Percentiles rank a stretch among this genome's conserved stretches.
These are phyloP conservation scores for Cutaneotrichosporon cyanovorans DNA, from an alignment of 1,284 basidiomycete species.

Conservation along the genomic window DNA sequence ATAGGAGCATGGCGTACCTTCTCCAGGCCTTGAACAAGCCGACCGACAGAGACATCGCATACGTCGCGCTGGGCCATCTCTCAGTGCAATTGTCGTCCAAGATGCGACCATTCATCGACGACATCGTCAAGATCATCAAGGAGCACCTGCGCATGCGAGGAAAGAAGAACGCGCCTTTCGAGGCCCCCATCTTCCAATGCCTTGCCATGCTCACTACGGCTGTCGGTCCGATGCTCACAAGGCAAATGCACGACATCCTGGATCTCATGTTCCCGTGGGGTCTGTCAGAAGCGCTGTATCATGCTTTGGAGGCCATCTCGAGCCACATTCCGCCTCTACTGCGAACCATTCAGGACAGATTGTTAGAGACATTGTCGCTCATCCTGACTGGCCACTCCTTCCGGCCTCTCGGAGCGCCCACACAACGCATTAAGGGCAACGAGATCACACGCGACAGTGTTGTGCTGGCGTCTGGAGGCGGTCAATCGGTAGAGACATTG, in stretches of 20 bases:
- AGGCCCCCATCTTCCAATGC: conserved; percentile 96
- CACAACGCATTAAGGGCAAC: conserved; percentile 34
- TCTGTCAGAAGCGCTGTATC: conserved; percentile 77
- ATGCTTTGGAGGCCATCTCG: conserved; percentile 80
- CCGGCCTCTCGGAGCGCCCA: conserved; percentile 68
- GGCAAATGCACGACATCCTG: conserved; percentile 90
- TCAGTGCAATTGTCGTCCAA: conserved; percentile 84
- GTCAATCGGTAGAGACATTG: conserved; percentile 65
- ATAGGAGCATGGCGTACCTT: conserved; percentile 85
- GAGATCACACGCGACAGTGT: conserved; percentile 54
- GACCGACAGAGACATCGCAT: conserved; percentile 85
- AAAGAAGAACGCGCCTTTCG: conserved; percentile 85
- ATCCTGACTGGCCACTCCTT: conserved; percentile 77
- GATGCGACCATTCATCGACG: conserved; percentile 93
- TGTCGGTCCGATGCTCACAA: conserved; percentile 92
- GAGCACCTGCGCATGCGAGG: conserved; percentile 75
- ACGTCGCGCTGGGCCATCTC: conserved; percentile 93
- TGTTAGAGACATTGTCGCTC: conserved; percentile 72
- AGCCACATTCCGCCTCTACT: conserved; percentile 83
- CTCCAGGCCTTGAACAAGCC: conserved; percentile 82
- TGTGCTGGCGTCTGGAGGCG: conserved; percentile 37
- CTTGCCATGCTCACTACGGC: conserved; percentile 92
- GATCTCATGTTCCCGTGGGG: conserved; percentile 96
- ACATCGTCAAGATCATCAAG: conserved; percentile 85
- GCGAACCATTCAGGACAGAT: conserved; percentile 85